Conservation (phyloP, 2,329 filamentous ascomycete genomes). For the Metarhizium rileyi region DNA sequence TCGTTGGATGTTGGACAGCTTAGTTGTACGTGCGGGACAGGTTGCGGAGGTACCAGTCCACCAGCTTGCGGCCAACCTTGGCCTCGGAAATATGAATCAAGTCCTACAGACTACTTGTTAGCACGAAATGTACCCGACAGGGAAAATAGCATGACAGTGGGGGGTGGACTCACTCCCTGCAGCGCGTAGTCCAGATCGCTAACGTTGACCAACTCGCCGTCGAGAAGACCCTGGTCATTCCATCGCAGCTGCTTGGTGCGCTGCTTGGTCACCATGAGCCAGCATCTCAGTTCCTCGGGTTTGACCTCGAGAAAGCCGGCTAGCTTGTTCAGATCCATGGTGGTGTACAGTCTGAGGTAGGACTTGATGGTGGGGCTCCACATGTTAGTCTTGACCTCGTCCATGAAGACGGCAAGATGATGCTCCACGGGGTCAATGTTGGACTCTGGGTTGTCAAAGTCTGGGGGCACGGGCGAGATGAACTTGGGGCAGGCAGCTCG, state of each 20-base stretch:
- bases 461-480: conserved; percentile 92
- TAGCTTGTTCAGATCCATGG: conserved; percentile 97
- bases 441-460: conserved; percentile 93
- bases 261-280: conserved; percentile 97
- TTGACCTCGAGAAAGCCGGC: conserved; percentile 95
- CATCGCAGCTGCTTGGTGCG: conserved; percentile 93
- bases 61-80: conserved; percentile 92
- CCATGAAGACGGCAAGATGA: conserved; percentile 97
- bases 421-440: conserved; percentile 98
- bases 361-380: conserved; percentile 96
- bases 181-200: conserved; percentile 96
- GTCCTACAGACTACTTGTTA: conserved; percentile 46
- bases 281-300: conserved; percentile 88
- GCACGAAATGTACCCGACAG: conserved; percentile 10
- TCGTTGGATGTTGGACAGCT: not conserved
- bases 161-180: conserved; percentile 61
- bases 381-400: conserved; percentile 99
- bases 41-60: conserved; percentile 99
- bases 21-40: conserved; percentile 81
- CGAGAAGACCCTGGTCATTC: conserved; percentile 76
- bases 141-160: not conserved
- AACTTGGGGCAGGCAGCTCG: conserved; percentile 97
- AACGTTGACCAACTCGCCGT: conserved; percentile 86
- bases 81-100: conserved; percentile 98
- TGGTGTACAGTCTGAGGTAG: conserved; percentile 97